These are phyloP conservation scores for Geoglossum cookeanum DNA, from an alignment of 2,329 filamentous ascomycete species.

Conservation along the genomic window DNA sequence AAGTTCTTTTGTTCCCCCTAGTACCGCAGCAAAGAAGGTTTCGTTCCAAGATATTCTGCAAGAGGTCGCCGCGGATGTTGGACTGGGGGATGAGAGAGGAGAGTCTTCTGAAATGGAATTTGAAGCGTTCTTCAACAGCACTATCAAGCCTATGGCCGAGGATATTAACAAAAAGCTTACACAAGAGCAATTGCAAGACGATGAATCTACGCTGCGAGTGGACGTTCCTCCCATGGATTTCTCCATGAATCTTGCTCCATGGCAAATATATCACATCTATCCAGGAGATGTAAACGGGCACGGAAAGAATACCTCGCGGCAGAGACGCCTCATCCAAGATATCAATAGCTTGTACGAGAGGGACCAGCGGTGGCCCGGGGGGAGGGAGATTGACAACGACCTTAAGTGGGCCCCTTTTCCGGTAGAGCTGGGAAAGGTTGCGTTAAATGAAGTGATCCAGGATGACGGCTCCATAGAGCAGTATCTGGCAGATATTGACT, in stretches of 20 bases:
- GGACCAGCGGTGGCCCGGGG: conserved; percentile 21
- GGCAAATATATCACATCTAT: conserved; percentile 19
- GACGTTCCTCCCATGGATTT: conserved; percentile 29
- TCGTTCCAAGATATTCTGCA: neutral
- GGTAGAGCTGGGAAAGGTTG: conserved; percentile 19
- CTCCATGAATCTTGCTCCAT: conserved; percentile 24
- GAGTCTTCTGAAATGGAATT: conserved; percentile 1
- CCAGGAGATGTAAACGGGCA: neutral
- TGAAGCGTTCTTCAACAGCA: conserved; percentile 1
- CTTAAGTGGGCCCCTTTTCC: conserved; percentile 31
- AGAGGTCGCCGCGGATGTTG: neutral
- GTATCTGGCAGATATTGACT: conserved; percentile 17
- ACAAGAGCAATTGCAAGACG: conserved; percentile 15
- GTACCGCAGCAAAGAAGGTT: neutral
- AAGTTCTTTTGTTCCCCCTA: neutral
- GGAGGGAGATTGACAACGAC: conserved; percentile 20
- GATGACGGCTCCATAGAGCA: conserved; percentile 21
- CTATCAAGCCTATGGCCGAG: conserved; percentile 1
- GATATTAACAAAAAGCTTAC: conserved; percentile 7
- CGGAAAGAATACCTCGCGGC: neutral
- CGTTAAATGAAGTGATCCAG: conserved; percentile 21
- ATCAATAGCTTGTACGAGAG: conserved; percentile 18
- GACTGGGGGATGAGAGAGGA: neutral
- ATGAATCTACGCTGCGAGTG: conserved; percentile 25
- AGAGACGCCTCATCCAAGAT: conserved; percentile 14